Percentiles rank a stretch among this genome's conserved stretches.
These are phyloP conservation scores for Henningerozyma blattae DNA, from an alignment of 805 yeast genomes.

Conservation along the genomic window DNA sequence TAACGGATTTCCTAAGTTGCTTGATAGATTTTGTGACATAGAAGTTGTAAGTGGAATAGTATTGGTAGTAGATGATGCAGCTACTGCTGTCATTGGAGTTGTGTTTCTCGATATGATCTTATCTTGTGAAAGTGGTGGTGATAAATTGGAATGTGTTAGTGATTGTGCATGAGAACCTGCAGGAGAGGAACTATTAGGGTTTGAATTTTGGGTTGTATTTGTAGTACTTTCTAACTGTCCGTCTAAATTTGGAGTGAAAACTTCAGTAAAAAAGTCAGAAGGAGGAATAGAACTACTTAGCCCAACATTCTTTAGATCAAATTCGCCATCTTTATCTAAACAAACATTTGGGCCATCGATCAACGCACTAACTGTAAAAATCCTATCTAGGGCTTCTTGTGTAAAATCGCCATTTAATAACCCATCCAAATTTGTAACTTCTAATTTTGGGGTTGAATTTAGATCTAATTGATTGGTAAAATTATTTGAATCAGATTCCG, in stretches of 20 bases:
- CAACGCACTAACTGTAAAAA: conserved; percentile 9
- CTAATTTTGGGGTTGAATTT: not conserved
- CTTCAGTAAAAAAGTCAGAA: conserved; percentile 11
- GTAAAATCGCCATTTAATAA: not conserved
- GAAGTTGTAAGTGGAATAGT: no score
- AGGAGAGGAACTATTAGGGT: not conserved
- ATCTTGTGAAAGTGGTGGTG: no score
- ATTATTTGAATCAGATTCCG: no score
- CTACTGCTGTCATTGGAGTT: no score
- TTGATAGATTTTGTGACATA: no score
- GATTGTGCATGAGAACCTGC: not conserved
- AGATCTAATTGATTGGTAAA: not conserved
- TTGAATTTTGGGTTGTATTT: no score
- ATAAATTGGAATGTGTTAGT: not conserved
- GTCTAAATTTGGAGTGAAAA: conserved; percentile 2
- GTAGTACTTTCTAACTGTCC: not conserved
- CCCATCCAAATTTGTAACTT: not conserved
- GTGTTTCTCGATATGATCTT: no score
- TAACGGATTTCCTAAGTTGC: no score
- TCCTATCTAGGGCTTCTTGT: not conserved
- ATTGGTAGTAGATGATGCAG: not conserved
- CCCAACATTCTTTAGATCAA: conserved; percentile 7
- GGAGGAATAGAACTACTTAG: conserved; percentile 8
- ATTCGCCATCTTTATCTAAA: conserved; percentile 6
- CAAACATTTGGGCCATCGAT: conserved; percentile 11